Evolutionary conservation across 192 early-diverging fungal genomes (phyloP).

Genomic region (Lunasporangiospora selenospora): DNA sequence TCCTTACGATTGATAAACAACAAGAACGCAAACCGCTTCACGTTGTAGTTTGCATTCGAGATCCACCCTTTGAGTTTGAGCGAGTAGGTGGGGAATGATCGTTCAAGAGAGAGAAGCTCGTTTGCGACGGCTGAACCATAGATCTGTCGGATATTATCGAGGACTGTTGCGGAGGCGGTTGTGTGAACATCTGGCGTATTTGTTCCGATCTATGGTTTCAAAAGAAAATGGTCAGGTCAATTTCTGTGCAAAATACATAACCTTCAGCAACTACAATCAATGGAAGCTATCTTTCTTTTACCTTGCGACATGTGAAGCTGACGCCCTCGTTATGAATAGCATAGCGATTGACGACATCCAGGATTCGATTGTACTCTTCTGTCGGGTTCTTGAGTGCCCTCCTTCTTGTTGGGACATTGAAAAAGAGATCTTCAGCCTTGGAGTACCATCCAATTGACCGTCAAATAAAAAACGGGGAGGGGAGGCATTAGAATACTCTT

Average conservation of each 20-base stretch:
- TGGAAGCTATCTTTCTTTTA: constrained; percentile 24
- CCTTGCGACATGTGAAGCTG: constrained; percentile 91
- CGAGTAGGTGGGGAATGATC: constrained; percentile 56
- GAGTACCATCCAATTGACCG: too few species aligned
- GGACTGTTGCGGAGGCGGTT: constrained; percentile 55
- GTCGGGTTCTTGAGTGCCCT: constrained; percentile 84
- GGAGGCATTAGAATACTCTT: too few species aligned
- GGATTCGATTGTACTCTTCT: constrained; percentile 91
- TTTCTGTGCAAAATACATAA: constrained; percentile 1
- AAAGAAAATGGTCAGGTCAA: not conserved
- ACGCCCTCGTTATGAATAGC: constrained; percentile 90
- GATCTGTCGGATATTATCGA: constrained; percentile 84
- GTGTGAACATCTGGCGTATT: constrained; percentile 85
- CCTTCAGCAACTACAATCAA: not conserved
- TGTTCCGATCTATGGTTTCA: constrained; percentile 58
- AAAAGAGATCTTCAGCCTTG: constrained; percentile 94
- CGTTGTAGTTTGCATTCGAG: constrained; percentile 88
- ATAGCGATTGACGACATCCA: constrained; percentile 92
- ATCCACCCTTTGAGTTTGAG: constrained; percentile 79
- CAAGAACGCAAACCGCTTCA: constrained; percentile 84
- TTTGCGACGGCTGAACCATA: constrained; percentile 84
- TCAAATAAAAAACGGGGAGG: too few species aligned
- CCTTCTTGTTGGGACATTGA: constrained; percentile 86
- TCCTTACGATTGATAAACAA: constrained; percentile 94
- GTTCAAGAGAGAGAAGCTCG: constrained; percentile 75